Evolutionary conservation across 78 protist genomes (phyloP).

Genomic region (Dictyostelium discoideum): dicty_2.7 NC_007089.4:6311001-6311500

Average conservation of each 20-base stretch:
- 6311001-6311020: constrained; percentile 29
- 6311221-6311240: constrained; percentile 92
- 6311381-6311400: constrained; percentile 89
- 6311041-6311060: constrained; percentile 75
- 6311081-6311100: constrained; percentile 74
- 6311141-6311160: constrained; percentile 73
- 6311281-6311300: constrained; percentile 26
- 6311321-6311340: constrained; percentile 91
- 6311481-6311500: constrained; percentile 96
- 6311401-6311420: constrained; percentile 95
- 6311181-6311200: constrained; percentile 56
- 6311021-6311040: constrained; percentile 64
- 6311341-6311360: constrained; percentile 47
- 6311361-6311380: constrained; percentile 82
- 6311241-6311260: constrained; percentile 82
- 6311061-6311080: constrained; percentile 87
- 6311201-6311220: constrained; percentile 51
- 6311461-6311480: constrained; percentile 95
- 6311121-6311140: constrained; percentile 56
- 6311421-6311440: constrained; percentile 89
- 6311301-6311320: constrained; percentile 85
- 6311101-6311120: constrained; percentile 48
- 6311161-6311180: constrained; percentile 92
- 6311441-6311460: constrained; percentile 84
- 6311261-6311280: constrained; percentile 66